A percentile compares a stretch with the other conserved stretches of the same genome.
phyloP scores from a whole-genome alignment of 2,329 filamentous ascomycete species.

The Epichloe coenophiala region DNA sequence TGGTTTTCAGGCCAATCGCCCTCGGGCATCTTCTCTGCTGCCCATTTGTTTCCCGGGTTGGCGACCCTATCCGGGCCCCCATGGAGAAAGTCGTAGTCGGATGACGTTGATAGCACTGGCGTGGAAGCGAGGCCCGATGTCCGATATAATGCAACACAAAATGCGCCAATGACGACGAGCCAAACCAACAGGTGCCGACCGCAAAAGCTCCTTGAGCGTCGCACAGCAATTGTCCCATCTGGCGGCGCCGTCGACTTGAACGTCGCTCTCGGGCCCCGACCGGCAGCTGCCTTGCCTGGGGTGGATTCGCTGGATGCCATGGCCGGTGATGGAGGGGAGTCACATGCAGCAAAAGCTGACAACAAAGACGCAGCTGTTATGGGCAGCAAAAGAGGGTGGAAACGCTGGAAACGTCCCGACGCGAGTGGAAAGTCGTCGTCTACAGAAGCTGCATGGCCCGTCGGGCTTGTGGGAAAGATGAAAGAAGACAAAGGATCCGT shows the following conservation, averaged over 20 bases:
- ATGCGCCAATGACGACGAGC: conserved; percentile 6
- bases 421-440: background rate
- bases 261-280: background rate
- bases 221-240: background rate
- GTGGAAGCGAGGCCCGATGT: conserved; percentile 7
- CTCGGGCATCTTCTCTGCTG: conserved; percentile 5
- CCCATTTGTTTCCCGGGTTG: conserved; percentile 7
- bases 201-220: conserved; percentile 1
- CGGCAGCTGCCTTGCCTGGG: background rate
- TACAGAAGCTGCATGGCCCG: background rate
- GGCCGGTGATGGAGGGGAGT: background rate
- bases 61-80: conserved; percentile 1
- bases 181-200: conserved; percentile 5
- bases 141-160: conserved; percentile 7
- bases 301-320: conserved; percentile 5
- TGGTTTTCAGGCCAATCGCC: conserved; percentile 8
- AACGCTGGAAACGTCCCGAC: background rate
- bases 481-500: background rate
- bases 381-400: background rate
- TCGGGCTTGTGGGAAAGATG: background rate
- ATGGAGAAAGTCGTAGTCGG: conserved; percentile 3
- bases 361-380: background rate
- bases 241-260: background rate
- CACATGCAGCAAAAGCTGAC: background rate
- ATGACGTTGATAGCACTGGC: conserved; percentile 7